phyloP scores from a whole-genome alignment of 768 basidiomycete genomes.

The Glaciozyma antarctica region DNA sequence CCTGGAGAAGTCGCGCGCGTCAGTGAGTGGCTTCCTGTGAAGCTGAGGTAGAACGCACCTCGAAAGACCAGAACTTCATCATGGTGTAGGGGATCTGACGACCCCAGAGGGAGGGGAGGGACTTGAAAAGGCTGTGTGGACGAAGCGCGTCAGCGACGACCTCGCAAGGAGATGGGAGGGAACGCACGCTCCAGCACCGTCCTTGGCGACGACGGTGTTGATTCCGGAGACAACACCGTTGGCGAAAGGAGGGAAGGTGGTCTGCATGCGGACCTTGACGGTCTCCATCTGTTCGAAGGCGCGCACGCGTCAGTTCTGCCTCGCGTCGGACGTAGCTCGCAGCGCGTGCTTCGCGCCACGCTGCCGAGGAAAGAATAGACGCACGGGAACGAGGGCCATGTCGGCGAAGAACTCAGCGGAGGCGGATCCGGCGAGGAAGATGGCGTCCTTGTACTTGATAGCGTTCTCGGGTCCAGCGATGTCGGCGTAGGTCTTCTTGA shows the following conservation, averaged over 20 bases:
- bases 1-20: conserved; percentile 31
- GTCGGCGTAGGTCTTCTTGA: conserved; percentile 40
- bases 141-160: background rate
- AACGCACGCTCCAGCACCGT: conserved; percentile 32
- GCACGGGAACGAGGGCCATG: conserved; percentile 43
- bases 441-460: conserved; percentile 43
- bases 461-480: conserved; percentile 42
- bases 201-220: conserved; percentile 31
- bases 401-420: conserved; percentile 47
- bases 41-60: background rate
- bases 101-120: conserved; percentile 36
- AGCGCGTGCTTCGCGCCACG: background rate
- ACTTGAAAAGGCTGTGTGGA: conserved; percentile 32
- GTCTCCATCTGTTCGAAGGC: conserved; percentile 28
- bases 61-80: conserved; percentile 34
- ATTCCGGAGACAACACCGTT: conserved; percentile 20
- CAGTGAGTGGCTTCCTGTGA: background rate
- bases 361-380: background rate
- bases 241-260: conserved; percentile 36
- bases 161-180: background rate
- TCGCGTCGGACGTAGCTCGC: no score
- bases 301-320: background rate
- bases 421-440: conserved; percentile 46
- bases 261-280: conserved; percentile 37
- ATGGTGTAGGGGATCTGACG: conserved; percentile 38